Conservation (phyloP, 2,329 filamentous ascomycete species). For the Elsinoe batatas region DNA sequence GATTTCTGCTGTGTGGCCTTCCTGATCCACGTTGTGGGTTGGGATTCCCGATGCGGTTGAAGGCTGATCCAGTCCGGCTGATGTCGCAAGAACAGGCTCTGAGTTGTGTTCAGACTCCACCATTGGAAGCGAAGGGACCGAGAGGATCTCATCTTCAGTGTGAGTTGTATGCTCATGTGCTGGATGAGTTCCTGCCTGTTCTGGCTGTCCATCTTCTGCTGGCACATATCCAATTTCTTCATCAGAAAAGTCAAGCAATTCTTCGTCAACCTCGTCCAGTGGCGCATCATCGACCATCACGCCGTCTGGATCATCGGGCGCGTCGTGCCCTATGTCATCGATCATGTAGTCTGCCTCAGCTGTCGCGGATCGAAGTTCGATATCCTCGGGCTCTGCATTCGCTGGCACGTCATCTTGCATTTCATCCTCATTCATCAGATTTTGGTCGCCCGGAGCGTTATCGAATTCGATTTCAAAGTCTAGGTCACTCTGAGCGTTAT, state of each 20-base stretch:
- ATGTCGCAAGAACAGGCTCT: too few species aligned
- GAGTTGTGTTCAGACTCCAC: too few species aligned
- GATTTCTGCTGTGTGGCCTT: too few species aligned
- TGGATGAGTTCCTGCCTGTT: background rate
- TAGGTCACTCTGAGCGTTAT: constrained; percentile 36
- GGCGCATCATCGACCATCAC: constrained; percentile 15
- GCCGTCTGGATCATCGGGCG: constrained; percentile 16
- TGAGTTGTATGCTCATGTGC: too few species aligned
- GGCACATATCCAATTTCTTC: constrained; percentile 18
- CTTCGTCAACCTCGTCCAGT: constrained; percentile 23
- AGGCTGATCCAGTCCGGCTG: too few species aligned
- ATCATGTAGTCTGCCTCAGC: constrained; percentile 26
- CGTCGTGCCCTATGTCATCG: constrained; percentile 25
- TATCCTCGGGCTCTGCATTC: constrained; percentile 28
- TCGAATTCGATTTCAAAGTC: constrained; percentile 54
- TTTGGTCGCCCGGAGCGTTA: constrained; percentile 27
- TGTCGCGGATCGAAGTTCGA: constrained; percentile 25
- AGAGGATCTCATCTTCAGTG: too few species aligned
- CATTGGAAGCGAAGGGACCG: too few species aligned
- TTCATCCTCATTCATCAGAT: constrained; percentile 41
- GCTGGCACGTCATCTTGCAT: constrained; percentile 43
- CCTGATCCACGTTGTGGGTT: too few species aligned
- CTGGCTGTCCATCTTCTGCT: background rate
- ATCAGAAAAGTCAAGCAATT: constrained; percentile 31
- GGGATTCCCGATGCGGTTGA: too few species aligned